Evolutionary conservation across 768 basidiomycete species (phyloP).

Genomic region (Russula ochroleuca): DNA sequence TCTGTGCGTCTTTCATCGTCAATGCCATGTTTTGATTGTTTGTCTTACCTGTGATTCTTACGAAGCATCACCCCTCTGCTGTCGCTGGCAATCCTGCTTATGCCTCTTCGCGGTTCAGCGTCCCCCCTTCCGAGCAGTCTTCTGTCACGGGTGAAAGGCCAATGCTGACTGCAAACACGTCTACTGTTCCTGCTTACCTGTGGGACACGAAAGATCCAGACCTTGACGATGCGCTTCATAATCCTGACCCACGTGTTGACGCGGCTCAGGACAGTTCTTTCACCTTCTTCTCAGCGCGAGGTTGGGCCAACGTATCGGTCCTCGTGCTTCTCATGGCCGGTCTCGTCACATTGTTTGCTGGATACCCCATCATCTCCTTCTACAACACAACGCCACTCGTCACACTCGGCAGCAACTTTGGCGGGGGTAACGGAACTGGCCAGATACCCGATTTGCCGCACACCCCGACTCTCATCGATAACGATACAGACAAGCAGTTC

Average conservation of each 20-base stretch:
- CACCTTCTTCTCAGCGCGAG: constrained; percentile 74
- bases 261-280: constrained; percentile 56
- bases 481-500: constrained; percentile 60
- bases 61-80: constrained; percentile 49
- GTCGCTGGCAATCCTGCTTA: constrained; percentile 43
- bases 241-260: constrained; percentile 75
- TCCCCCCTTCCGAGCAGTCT: constrained; percentile 46
- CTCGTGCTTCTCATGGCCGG: constrained; percentile 64
- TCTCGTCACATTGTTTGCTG: constrained; percentile 77
- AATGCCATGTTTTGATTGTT: neutral
- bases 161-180: constrained; percentile 45
- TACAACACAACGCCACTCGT: constrained; percentile 34
- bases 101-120: constrained; percentile 53
- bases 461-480: constrained; percentile 69
- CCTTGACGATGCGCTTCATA: constrained; percentile 86
- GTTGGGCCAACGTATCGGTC: constrained; percentile 75
- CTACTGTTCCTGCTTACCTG: constrained; percentile 63
- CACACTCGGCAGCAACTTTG: constrained; percentile 68
- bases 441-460: constrained; percentile 77
- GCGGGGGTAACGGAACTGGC: constrained; percentile 81
- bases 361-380: constrained; percentile 77
- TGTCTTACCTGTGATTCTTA: constrained; percentile 31
- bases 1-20: constrained; percentile 45
- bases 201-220: constrained; percentile 83
- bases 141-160: constrained; percentile 38